These are phyloP conservation scores for Filobasidium floriforme DNA, from an alignment of 768 basidiomycete genomes.

Conservation along the genomic window DNA sequence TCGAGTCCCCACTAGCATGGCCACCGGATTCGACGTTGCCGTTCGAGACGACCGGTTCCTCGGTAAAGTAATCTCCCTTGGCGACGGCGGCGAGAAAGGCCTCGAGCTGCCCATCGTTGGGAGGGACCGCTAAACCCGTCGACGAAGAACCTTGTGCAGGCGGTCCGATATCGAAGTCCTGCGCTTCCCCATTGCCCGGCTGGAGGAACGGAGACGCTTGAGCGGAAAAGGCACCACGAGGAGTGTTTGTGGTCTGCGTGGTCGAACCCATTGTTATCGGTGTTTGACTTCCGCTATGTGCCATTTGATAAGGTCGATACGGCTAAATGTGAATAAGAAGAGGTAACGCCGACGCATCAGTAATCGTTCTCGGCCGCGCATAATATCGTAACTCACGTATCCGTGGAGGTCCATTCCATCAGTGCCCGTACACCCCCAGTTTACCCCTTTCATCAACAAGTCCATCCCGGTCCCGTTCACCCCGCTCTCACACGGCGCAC, in stretches of 20 bases:
- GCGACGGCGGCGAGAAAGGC: not conserved
- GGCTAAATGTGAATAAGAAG: too few species aligned
- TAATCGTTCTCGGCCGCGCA: too few species aligned
- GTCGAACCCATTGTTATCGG: not conserved
- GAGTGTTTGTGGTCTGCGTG: not conserved
- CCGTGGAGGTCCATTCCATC: not conserved
- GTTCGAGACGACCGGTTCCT: conserved; percentile 2
- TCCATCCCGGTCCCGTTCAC: not conserved
- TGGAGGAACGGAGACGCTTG: not conserved
- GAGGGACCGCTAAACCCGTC: not conserved
- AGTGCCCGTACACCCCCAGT: not conserved
- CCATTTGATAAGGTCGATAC: not conserved
- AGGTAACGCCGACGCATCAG: too few species aligned
- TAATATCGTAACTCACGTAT: not conserved
- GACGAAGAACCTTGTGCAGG: not conserved
- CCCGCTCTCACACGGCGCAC: not conserved
- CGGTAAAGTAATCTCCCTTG: not conserved
- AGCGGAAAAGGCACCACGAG: not conserved
- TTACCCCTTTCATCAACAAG: not conserved
- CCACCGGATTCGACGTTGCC: not conserved
- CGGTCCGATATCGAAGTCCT: not conserved
- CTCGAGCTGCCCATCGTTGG: not conserved
- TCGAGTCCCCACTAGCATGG: not conserved
- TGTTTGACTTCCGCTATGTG: not conserved
- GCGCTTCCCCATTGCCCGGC: not conserved